These are phyloP conservation scores for Colletotrichum sp. DNA, from an alignment of 2,329 filamentous ascomycete genomes.

Conservation along the genomic window DNA sequence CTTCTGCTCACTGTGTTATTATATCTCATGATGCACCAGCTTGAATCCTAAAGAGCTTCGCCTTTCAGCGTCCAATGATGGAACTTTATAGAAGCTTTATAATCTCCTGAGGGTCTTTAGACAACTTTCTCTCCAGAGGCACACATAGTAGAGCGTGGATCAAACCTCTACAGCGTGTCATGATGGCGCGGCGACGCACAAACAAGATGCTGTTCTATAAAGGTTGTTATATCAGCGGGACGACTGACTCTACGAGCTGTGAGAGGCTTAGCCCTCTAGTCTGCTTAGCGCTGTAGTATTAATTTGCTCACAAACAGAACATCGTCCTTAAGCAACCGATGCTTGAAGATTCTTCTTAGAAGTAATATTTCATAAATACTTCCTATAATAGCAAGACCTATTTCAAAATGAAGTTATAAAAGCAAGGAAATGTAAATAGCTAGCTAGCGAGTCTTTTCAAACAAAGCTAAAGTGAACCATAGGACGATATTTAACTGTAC, in stretches of 20 bases:
- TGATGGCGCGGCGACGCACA: not conserved
- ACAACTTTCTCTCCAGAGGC: not conserved
- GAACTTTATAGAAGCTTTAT: too few species aligned
- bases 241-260: not conserved
- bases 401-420: too few species aligned
- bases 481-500: too few species aligned
- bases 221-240: not conserved
- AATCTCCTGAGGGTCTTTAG: not conserved
- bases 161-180: not conserved
- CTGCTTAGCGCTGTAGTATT: not conserved
- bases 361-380: too few species aligned
- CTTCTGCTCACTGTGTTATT: not conserved
- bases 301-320: too few species aligned
- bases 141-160: not conserved
- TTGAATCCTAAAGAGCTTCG: not conserved
- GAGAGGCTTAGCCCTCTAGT: not conserved
- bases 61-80: too few species aligned
- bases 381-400: too few species aligned
- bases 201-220: not conserved
- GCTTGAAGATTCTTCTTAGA: too few species aligned
- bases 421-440: too few species aligned
- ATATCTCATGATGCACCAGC: not conserved
- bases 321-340: too few species aligned
- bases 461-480: too few species aligned
- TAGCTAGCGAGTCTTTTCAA: too few species aligned